These are phyloP conservation scores for Cutaneotrichosporon cavernicola DNA, from an alignment of 1,284 basidiomycete genomes.

Conservation along the genomic window DNA sequence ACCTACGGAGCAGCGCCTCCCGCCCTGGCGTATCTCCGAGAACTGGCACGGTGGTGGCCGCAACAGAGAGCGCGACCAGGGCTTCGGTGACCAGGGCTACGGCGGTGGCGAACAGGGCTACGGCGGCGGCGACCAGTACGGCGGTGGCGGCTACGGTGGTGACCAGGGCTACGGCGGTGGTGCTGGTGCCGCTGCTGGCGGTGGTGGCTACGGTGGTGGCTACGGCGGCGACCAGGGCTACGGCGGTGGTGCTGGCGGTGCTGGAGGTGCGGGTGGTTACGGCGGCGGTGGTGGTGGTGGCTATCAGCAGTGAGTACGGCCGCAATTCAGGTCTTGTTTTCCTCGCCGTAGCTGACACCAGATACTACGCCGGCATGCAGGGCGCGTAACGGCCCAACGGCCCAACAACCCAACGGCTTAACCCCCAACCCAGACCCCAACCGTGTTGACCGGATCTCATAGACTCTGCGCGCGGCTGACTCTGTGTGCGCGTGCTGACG, in stretches of 20 bases:
- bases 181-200: constrained; percentile 15
- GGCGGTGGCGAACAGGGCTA: constrained; percentile 26
- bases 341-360: not conserved
- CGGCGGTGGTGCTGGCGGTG: constrained; percentile 19
- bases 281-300: constrained; percentile 20
- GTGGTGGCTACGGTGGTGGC: constrained; percentile 19
- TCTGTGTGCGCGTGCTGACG: not conserved
- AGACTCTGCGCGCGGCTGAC: constrained; percentile 9
- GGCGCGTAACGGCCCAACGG: constrained; percentile 8
- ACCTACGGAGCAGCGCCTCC: constrained; percentile 43
- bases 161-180: constrained; percentile 21
- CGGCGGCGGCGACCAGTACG: constrained; percentile 25
- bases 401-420: not conserved
- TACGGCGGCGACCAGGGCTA: constrained; percentile 23
- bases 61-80: constrained; percentile 30
- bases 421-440: not conserved
- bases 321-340: no score
- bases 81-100: constrained; percentile 17
- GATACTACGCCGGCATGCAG: constrained; percentile 18
- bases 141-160: constrained; percentile 23
- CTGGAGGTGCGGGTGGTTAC: constrained; percentile 18
- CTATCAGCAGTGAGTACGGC: constrained; percentile 11
- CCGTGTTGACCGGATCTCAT: not conserved
- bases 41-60: constrained; percentile 53
- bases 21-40: constrained; percentile 56